These are phyloP conservation scores for Venturia aucupariae DNA, from an alignment of 2,329 filamentous ascomycete species.

Conservation along the genomic window DNA sequence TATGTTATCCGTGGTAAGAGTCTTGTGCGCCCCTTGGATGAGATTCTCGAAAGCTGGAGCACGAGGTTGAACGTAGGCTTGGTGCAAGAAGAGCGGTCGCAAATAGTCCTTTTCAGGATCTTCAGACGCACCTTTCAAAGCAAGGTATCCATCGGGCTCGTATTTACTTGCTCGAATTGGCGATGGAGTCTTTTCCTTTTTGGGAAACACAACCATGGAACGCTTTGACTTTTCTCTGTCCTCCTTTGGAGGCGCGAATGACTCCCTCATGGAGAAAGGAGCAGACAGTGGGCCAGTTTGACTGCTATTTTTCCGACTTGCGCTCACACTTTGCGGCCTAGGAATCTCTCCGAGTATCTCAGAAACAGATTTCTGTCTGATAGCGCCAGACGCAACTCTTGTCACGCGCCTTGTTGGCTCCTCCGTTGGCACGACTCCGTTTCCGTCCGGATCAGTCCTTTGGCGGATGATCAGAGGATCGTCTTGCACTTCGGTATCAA, in stretches of 20 bases:
- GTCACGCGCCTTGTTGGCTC: conserved; percentile 44
- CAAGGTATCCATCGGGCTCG: conserved; percentile 30
- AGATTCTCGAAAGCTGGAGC: conserved; percentile 55
- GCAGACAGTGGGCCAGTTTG: background rate
- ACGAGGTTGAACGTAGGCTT: conserved; percentile 48
- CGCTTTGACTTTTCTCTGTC: conserved; percentile 47
- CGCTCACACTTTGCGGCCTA: background rate
- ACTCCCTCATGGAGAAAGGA: conserved; percentile 2
- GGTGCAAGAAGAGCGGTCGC: conserved; percentile 49
- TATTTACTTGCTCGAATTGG: conserved; percentile 19
- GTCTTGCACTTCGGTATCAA: background rate
- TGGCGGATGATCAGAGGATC: conserved; percentile 8
- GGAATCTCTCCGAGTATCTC: conserved; percentile 52
- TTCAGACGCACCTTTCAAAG: conserved; percentile 37
- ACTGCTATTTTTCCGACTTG: background rate
- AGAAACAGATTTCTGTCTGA: conserved; percentile 62
- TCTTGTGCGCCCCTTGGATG: conserved; percentile 77
- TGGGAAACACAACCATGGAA: conserved; percentile 71
- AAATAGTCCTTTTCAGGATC: conserved; percentile 49
- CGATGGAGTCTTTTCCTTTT: conserved; percentile 34
- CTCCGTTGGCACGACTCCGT: background rate
- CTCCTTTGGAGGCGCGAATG: background rate
- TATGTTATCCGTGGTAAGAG: conserved; percentile 75
- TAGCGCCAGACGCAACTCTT: conserved; percentile 58
- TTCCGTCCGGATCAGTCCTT: background rate